Percentiles rank a stretch among this genome's conserved stretches.
These are phyloP conservation scores for Nemophila menziesii DNA, from an alignment of 257 asterid species.

Conservation along the genomic window DNA sequence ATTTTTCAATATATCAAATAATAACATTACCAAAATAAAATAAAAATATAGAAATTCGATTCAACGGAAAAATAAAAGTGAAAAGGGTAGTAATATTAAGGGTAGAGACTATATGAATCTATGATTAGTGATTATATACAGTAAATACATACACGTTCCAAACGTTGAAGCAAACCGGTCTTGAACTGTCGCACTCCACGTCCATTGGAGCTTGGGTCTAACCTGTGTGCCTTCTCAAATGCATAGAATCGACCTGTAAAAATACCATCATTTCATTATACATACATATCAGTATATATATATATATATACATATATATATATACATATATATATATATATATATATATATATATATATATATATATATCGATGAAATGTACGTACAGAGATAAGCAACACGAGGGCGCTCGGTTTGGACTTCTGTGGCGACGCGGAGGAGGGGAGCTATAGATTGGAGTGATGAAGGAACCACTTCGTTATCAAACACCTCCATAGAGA, in stretches of 20 bases:
- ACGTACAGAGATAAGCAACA: slow-evolving; percentile 79
- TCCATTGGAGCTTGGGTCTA: slow-evolving; percentile 85
- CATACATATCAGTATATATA: neutral
- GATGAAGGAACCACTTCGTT: slow-evolving; percentile 95
- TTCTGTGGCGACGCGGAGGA: slow-evolving; percentile 85
- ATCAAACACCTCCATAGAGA: slow-evolving; percentile 91
- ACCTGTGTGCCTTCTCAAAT: slow-evolving; percentile 88
- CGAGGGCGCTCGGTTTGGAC: slow-evolving; percentile 81
- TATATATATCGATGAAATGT: neutral
- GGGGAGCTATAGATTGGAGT: slow-evolving; percentile 81
- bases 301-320: no score
- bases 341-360: neutral
- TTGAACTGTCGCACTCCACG: slow-evolving; percentile 98
- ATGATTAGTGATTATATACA: no score
- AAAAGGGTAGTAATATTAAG: no score
- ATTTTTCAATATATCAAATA: no score
- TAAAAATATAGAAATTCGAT: no score
- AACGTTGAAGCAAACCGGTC: slow-evolving; percentile 83
- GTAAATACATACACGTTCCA: slow-evolving; percentile 66
- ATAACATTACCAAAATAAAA: no score
- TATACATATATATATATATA: no score
- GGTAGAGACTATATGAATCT: no score
- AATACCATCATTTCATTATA: neutral
- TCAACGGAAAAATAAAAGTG: no score
- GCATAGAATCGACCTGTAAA: slow-evolving; percentile 86